Evolutionary conservation across 441 rosid species (phyloP).

Genomic region (Breynia disticha): DNA sequence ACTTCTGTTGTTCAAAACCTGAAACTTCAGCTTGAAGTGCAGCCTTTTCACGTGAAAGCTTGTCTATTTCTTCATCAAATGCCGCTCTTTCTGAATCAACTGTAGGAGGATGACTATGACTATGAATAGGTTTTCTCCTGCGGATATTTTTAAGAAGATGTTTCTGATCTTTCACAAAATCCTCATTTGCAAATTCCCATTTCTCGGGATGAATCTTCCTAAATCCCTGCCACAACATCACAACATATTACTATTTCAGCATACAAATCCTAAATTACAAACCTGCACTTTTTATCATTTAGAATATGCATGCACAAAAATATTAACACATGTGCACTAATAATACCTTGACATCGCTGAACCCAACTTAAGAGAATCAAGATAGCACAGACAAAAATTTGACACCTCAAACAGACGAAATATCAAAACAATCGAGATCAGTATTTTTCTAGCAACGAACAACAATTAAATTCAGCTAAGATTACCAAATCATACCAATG

Average conservation of each 20-base stretch:
- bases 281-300: no score
- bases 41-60: slow-evolving; percentile 56
- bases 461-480: no score
- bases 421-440: no score
- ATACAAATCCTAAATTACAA: neutral
- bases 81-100: slow-evolving; percentile 62
- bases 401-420: no score
- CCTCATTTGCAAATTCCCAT: slow-evolving; percentile 93
- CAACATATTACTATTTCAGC: neutral
- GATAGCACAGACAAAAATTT: no score
- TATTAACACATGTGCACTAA: no score
- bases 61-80: slow-evolving; percentile 60
- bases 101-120: slow-evolving; percentile 63
- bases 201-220: slow-evolving; percentile 83
- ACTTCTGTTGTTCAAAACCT: slow-evolving; percentile 40
- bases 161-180: slow-evolving; percentile 70
- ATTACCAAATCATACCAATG: no score
- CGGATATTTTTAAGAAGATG: slow-evolving; percentile 90
- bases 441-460: no score
- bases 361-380: no score
- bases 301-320: no score
- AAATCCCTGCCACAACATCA: slow-evolving; percentile 54
- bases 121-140: slow-evolving; percentile 83
- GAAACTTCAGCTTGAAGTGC: slow-evolving; percentile 48
- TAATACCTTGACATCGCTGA: no score